Conservation (phyloP, 768 basidiomycete genomes). For the Saitozyma podzolica region DNA sequence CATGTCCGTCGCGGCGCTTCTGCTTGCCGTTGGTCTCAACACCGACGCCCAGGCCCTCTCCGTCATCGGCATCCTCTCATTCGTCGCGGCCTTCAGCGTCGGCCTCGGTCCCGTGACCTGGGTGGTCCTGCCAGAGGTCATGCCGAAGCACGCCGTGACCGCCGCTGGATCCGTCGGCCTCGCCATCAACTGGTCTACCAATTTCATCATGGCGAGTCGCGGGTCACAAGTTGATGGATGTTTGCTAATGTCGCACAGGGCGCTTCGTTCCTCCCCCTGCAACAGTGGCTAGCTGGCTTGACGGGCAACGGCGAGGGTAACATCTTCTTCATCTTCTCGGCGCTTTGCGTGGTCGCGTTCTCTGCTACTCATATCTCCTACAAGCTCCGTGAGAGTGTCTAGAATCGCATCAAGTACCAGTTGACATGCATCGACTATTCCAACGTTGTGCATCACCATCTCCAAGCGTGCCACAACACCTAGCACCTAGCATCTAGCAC, state of each 20-base stretch:
- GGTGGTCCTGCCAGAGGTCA: slow-evolving; percentile 85
- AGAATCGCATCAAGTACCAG: background rate
- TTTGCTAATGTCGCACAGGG: slow-evolving; percentile 6
- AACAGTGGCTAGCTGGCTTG: slow-evolving; percentile 30
- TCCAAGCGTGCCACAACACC: background rate
- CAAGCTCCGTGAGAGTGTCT: background rate
- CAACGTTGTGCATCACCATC: background rate
- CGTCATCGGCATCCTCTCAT: slow-evolving; percentile 65
- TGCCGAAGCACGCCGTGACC: slow-evolving; percentile 74
- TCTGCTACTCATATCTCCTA: slow-evolving; percentile 13
- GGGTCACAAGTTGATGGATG: background rate
- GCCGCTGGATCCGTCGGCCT: slow-evolving; percentile 73
- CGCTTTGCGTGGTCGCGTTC: slow-evolving; percentile 21
- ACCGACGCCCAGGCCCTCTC: slow-evolving; percentile 60
- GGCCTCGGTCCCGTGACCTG: slow-evolving; percentile 94
- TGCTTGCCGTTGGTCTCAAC: slow-evolving; percentile 57
- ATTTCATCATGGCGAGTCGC: slow-evolving; percentile 31
- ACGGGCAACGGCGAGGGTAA: slow-evolving; percentile 31
- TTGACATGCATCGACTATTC: background rate
- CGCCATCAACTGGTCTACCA: slow-evolving; percentile 60
- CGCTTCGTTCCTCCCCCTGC: slow-evolving; percentile 34
- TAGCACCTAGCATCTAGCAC: background rate
- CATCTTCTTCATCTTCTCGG: slow-evolving; percentile 37
- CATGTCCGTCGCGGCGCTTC: slow-evolving; percentile 68
- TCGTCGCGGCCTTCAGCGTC: slow-evolving; percentile 83